These are phyloP conservation scores for Triticum aestivum DNA, from an alignment of 176 grass and related monocot genomes.

Conservation along the genomic window IWGSC_CS_RefSeq_v2.1 NC_057801.1:489752380-489752879, in stretches of 20 bases:
- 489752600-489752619: slow-evolving; percentile 51
- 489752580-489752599: slow-evolving; percentile 40
- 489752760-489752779: slow-evolving; percentile 17
- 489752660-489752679: slow-evolving; percentile 19
- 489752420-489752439: slow-evolving; percentile 31
- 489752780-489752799: neutral
- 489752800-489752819: slow-evolving; percentile 31
- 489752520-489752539: slow-evolving; percentile 57
- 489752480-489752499: slow-evolving; percentile 32
- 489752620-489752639: slow-evolving; percentile 41
- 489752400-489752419: slow-evolving; percentile 19
- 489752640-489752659: slow-evolving; percentile 39
- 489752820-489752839: neutral
- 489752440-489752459: slow-evolving; percentile 23
- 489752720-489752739: slow-evolving; percentile 27
- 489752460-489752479: slow-evolving; percentile 37
- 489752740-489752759: slow-evolving; percentile 31
- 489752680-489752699: slow-evolving; percentile 23
- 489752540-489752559: slow-evolving; percentile 24
- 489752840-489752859: neutral
- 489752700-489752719: slow-evolving; percentile 20
- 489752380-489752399: slow-evolving; percentile 2
- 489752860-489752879: neutral
- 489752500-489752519: slow-evolving; percentile 51
- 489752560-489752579: slow-evolving; percentile 40